These are phyloP conservation scores for Trichophyton rubrum DNA, from an alignment of 2,329 filamentous ascomycete species.

Conservation along the genomic window DNA sequence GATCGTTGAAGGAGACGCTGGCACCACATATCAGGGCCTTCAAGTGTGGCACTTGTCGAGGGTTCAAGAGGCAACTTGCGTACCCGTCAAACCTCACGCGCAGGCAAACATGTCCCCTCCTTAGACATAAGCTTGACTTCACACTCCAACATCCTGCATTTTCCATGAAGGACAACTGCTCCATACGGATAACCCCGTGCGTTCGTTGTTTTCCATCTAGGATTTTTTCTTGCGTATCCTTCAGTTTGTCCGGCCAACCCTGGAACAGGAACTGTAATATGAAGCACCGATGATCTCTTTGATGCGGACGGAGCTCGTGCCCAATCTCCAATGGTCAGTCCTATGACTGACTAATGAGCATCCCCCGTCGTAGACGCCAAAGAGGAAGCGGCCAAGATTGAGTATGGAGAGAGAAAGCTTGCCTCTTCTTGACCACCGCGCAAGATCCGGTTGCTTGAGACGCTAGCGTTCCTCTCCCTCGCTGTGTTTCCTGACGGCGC, in stretches of 20 bases:
- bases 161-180: too few relatives aligned
- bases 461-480: background rate
- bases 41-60: background rate
- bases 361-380: background rate
- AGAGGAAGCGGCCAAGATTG: background rate
- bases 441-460: background rate
- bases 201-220: background rate
- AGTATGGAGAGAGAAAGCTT: background rate
- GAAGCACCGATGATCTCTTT: background rate
- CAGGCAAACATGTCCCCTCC: too few relatives aligned
- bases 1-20: background rate
- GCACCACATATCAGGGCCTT: background rate
- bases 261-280: background rate
- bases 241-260: background rate
- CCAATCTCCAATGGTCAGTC: background rate
- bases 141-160: too few relatives aligned
- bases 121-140: too few relatives aligned
- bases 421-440: background rate
- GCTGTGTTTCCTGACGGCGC: background rate
- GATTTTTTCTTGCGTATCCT: background rate
- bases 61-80: background rate
- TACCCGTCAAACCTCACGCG: too few relatives aligned
- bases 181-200: background rate
- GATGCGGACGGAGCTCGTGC: background rate
- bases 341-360: background rate